These are phyloP conservation scores for Aspergillus ibericus DNA, from an alignment of 2,329 filamentous ascomycete species.

Conservation along the genomic window DNA sequence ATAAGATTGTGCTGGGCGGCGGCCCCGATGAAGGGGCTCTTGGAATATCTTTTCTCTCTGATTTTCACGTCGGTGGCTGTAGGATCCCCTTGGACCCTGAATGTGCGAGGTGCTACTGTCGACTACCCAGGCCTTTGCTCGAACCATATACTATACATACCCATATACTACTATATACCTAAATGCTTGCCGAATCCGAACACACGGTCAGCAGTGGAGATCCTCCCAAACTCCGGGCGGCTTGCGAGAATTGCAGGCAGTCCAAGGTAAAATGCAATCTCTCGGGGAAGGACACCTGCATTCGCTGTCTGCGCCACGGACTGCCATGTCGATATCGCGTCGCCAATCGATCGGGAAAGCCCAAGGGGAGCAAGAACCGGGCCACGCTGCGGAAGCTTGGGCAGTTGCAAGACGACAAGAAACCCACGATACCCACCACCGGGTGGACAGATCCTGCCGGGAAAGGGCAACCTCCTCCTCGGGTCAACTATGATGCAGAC, in stretches of 20 bases:
- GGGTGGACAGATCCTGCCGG: slow-evolving; percentile 1
- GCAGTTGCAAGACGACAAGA: slow-evolving; percentile 33
- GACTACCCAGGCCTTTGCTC: not conserved
- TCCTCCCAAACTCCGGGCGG: slow-evolving; percentile 38
- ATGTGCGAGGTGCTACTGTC: no score
- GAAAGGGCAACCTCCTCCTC: slow-evolving; percentile 5
- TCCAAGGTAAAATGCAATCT: slow-evolving; percentile 43
- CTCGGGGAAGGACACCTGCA: slow-evolving; percentile 38
- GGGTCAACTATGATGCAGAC: slow-evolving; percentile 7
- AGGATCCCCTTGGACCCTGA: not conserved
- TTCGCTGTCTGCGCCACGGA: slow-evolving; percentile 39
- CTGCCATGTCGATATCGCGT: slow-evolving; percentile 39
- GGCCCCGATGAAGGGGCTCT: not conserved
- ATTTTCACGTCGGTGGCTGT: not conserved
- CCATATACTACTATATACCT: no score
- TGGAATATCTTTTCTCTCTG: not conserved
- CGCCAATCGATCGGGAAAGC: slow-evolving; percentile 42
- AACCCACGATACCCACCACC: slow-evolving; percentile 17
- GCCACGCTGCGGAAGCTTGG: slow-evolving; percentile 39
- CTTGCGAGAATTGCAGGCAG: slow-evolving; percentile 42
- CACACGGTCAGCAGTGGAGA: slow-evolving; percentile 23
- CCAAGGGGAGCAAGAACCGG: slow-evolving; percentile 42
- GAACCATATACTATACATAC: not conserved
- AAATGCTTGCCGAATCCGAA: slow-evolving; percentile 32
- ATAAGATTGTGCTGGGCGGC: slow-evolving; percentile 13